phyloP scores from a whole-genome alignment of 139 green algal species.

The Nannochloris sp. region DNA sequence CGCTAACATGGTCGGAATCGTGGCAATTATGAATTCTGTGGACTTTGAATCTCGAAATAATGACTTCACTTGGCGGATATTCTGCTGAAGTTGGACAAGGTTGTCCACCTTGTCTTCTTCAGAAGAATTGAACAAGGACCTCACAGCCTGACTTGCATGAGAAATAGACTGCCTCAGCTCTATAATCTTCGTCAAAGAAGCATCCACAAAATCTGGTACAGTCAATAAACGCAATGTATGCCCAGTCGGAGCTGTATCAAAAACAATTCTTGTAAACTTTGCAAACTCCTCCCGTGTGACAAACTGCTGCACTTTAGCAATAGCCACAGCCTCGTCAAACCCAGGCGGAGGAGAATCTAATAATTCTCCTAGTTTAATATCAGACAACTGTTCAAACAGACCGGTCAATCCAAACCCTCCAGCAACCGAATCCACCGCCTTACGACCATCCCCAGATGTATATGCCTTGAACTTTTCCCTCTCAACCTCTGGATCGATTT shows the following conservation, averaged over 20 bases:
- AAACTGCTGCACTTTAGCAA: slow-evolving; percentile 93
- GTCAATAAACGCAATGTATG: slow-evolving; percentile 86
- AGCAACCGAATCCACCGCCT: slow-evolving; percentile 59
- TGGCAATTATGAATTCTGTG: slow-evolving; percentile 98
- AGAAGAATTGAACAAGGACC: slow-evolving; percentile 54
- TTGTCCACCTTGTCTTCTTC: slow-evolving; percentile 50
- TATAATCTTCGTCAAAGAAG: slow-evolving; percentile 62
- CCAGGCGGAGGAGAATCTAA: slow-evolving; percentile 93
- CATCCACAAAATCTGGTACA: slow-evolving; percentile 81
- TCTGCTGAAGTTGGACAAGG: slow-evolving; percentile 52
- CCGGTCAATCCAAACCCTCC: slow-evolving; percentile 68
- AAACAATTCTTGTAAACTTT: slow-evolving; percentile 91
- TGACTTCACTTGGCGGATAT: slow-evolving; percentile 58
- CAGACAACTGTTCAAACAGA: slow-evolving; percentile 67
- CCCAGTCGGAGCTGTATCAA: slow-evolving; percentile 95
- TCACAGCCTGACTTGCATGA: slow-evolving; percentile 41
- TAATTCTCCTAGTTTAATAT: slow-evolving; percentile 92
- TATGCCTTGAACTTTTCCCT: slow-evolving; percentile 48
- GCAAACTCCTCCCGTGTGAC: slow-evolving; percentile 81
- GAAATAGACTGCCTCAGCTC: slow-evolving; percentile 64
- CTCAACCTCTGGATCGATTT: slow-evolving; percentile 80
- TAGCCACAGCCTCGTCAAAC: slow-evolving; percentile 87
- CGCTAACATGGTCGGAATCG: slow-evolving; percentile 92
- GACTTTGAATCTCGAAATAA: slow-evolving; percentile 78
- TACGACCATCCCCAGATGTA: slow-evolving; percentile 23